Base-by-base conservation (phyloP, 257 asterid species). In the Jacaranda copaia region DNA sequence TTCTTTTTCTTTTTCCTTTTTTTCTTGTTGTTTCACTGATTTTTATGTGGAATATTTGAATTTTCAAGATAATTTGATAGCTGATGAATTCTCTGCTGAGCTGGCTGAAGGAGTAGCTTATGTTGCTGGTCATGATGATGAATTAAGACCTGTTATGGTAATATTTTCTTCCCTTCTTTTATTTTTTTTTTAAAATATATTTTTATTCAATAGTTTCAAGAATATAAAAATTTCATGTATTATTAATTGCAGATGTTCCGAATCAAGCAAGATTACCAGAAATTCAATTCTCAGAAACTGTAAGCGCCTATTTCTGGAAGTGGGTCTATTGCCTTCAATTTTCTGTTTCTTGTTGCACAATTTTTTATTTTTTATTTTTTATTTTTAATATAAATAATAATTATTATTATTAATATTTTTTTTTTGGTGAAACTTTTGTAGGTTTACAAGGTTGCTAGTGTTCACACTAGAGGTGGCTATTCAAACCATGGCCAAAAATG, bases 81-180 rank as follows among this genome's bases (percentile, higher is more conserved):
- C 98, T 52, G 98, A 96, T 87, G 98, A 96, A 69, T 96, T 96
- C 84, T 93, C 97, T 5, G 96, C 93, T 60, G 99, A 96, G 90
- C 84, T 96, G 4, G 93, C 96, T 55, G 99, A 96, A 48, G 99
- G 99, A 32, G 48, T 83, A 5, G 99, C 99, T 77, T 96, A 88
- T 83, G 98, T 96, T 76, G 96, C 98, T 76, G 99, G 99, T 48
- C 90, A 87, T 20, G 99, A 96, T 77, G 96, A 91, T 72, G 91
- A 91, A 80, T 87, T 86, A 36, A 90, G 97, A 60, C 99, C 99
- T 40, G 97, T 93, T 49, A 10, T 93, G 92, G 99, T 96, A 88
- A 8, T 58, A 8, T 25, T 25, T 25, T 25, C 32, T 25, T 25
- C 32, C 32, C n/a, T n/a, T n/a, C n/a, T n/a, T n/a, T n/a, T n/a